Evolutionary conservation across 345 rosid genomes (phyloP).

Genomic region (Syzygium oleosum): DNA sequence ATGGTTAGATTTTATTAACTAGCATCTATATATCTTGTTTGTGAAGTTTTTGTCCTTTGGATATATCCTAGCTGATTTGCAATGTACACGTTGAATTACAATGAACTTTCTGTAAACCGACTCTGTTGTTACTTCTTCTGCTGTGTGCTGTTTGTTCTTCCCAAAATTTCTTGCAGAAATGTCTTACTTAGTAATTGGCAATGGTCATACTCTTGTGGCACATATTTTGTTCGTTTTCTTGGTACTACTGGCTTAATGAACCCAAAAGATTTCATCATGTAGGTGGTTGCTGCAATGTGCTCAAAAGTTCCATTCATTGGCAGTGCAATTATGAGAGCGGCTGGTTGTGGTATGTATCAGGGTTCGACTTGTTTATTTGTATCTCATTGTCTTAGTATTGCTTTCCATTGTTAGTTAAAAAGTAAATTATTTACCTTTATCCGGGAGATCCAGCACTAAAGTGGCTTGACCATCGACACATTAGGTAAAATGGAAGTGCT

Average conservation of each 20-base stretch:
- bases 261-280: slow-evolving; percentile 5
- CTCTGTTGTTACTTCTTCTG: not conserved
- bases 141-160: not conserved
- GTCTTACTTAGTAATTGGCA: not conserved
- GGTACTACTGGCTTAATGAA: not conserved
- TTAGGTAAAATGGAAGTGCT: not conserved
- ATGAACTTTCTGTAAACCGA: not conserved
- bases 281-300: slow-evolving; percentile 96
- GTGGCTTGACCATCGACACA: not conserved
- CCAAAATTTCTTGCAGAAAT: not conserved
- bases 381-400: not conserved
- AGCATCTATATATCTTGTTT: not conserved
- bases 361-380: not conserved
- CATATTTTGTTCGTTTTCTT: not conserved
- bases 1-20: not conserved
- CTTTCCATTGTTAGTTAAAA: not conserved
- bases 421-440: too few species aligned
- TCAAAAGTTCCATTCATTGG: slow-evolving; percentile 83
- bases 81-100: not conserved
- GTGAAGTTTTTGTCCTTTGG: not conserved
- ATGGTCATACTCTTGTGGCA: not conserved
- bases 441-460: not conserved
- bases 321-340: slow-evolving; percentile 77
- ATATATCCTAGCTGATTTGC: not conserved
- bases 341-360: slow-evolving; percentile 47